Conservation (phyloP, 2,329 filamentous ascomycete genomes). For the Zymoseptoria crescenta region DNA sequence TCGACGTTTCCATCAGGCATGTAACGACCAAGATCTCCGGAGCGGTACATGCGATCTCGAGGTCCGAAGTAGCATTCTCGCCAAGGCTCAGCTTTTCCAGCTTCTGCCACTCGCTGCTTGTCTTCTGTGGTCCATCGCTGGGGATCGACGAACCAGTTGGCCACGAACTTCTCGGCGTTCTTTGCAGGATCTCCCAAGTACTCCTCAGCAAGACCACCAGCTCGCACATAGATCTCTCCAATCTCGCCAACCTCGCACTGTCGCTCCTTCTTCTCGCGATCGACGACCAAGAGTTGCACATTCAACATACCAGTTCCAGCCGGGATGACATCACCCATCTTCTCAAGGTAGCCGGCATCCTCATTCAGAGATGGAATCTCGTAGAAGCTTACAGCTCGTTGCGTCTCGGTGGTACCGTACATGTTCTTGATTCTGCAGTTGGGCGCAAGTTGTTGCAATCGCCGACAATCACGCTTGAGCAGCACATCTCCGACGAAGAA, state of each 20-base stretch:
- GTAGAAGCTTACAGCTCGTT: conserved; percentile 73
- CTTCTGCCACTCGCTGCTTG: conserved; percentile 42
- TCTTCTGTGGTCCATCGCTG: conserved; percentile 61
- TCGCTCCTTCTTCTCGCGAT: conserved; percentile 57
- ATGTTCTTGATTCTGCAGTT: conserved; percentile 75
- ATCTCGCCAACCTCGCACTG: conserved; percentile 73
- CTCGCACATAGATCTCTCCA: conserved; percentile 76
- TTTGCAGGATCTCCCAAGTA: conserved; percentile 59
- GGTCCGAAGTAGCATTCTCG: conserved; percentile 70
- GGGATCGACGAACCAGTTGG: conserved; percentile 79
- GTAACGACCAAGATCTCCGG: conserved; percentile 76
- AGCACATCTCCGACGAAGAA: conserved; percentile 92
- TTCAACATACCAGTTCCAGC: conserved; percentile 80
- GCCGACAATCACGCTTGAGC: conserved; percentile 72
- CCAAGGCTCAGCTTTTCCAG: conserved; percentile 61
- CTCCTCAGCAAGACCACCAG: conserved; percentile 74
- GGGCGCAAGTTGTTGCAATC: conserved; percentile 65
- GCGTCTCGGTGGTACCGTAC: conserved; percentile 83
- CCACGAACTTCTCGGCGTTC: conserved; percentile 68
- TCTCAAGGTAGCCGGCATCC: conserved; percentile 56
- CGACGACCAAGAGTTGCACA: conserved; percentile 79
- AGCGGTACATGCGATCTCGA: conserved; percentile 77
- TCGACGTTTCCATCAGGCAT: conserved; percentile 63
- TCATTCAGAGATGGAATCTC: conserved; percentile 61
- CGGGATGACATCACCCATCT: conserved; percentile 67